Evolutionary conservation across 331 rosid genomes (phyloP).

Genomic region (Pyracantha coccinea): DNA sequence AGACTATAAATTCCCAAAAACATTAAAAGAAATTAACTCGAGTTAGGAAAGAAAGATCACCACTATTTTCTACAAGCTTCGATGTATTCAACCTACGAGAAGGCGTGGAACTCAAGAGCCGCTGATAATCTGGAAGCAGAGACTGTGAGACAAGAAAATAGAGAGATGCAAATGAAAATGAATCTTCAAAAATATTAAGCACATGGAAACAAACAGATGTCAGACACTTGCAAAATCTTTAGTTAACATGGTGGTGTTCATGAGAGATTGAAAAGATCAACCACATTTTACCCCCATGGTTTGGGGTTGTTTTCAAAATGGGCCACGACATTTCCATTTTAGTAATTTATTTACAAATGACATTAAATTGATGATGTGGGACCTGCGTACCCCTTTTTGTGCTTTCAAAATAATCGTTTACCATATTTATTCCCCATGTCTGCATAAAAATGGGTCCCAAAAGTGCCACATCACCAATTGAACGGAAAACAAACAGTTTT

Average conservation of each 20-base stretch:
- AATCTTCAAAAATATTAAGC: slow-evolving; percentile 22
- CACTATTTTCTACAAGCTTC: slow-evolving; percentile 90
- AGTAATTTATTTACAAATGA: too few relatives aligned
- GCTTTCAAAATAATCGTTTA: too few relatives aligned
- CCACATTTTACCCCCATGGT: too few relatives aligned
- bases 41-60: slow-evolving; percentile 39
- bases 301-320: too few relatives aligned
- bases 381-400: too few relatives aligned
- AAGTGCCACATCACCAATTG: too few relatives aligned
- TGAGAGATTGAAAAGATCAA: neutral
- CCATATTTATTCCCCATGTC: too few relatives aligned
- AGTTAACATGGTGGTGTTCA: neutral
- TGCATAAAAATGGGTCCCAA: too few relatives aligned
- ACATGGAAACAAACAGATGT: slow-evolving; percentile 10
- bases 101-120: slow-evolving; percentile 87
- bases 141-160: slow-evolving; percentile 59
- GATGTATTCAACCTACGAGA: slow-evolving; percentile 96
- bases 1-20: neutral
- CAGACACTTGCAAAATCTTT: neutral
- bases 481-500: too few relatives aligned
- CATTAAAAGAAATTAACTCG: neutral
- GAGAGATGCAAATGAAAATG: slow-evolving; percentile 26
- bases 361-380: too few relatives aligned
- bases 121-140: slow-evolving; percentile 98
- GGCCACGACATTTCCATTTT: too few relatives aligned